Percentiles rank a stretch among this genome's conserved stretches.
These are phyloP conservation scores for Vitis vinifera DNA, from an alignment of 164 flowering plant genomes.

Conservation along the genomic window ASM3070453v1 NC_081809.1:5537001-5537500, in stretches of 20 bases:
- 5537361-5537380: constrained; percentile 17
- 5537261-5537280: neutral
- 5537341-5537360: neutral
- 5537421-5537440: too few species aligned
- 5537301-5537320: too few species aligned
- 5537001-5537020: too few species aligned
- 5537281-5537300: too few species aligned
- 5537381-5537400: constrained; percentile 1
- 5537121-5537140: neutral
- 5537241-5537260: neutral
- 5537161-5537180: neutral
- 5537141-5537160: neutral
- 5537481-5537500: neutral
- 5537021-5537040: too few species aligned
- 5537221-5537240: constrained; percentile 5
- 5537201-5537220: neutral
- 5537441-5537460: neutral
- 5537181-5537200: neutral
- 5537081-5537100: too few species aligned
- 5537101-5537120: too few species aligned
- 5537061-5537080: too few species aligned
- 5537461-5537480: neutral
- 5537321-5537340: too few species aligned
- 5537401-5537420: neutral
- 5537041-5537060: too few species aligned